These are phyloP conservation scores for Lentinula lateritia DNA, from an alignment of 768 basidiomycete genomes.

Conservation along the genomic window DNA sequence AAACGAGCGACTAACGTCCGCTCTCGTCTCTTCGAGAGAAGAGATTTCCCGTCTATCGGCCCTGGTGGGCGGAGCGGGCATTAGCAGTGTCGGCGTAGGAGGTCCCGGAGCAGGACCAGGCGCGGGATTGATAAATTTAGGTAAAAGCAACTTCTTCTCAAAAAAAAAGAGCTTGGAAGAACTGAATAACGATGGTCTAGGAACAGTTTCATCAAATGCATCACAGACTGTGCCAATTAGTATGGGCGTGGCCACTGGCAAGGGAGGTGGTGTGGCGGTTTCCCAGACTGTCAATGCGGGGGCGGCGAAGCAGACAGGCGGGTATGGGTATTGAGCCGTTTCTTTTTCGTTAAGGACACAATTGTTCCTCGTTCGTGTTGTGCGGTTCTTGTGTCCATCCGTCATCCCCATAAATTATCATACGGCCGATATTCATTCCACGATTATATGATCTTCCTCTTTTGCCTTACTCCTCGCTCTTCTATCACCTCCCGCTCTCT, in stretches of 20 bases:
- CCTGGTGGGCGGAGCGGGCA: constrained; percentile 61
- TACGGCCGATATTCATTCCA: too few relatives aligned
- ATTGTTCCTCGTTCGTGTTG: background rate
- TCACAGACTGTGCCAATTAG: background rate
- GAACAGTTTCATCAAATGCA: background rate
- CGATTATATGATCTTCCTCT: too few relatives aligned
- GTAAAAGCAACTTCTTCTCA: background rate
- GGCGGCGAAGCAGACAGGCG: background rate
- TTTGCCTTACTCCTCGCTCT: too few relatives aligned
- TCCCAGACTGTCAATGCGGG: background rate
- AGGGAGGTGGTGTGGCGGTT: background rate
- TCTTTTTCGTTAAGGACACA: background rate
- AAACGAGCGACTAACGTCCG: constrained; percentile 88
- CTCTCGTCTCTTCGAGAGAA: constrained; percentile 83
- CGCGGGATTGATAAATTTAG: background rate
- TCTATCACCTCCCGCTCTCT: too few relatives aligned
- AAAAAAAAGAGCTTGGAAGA: background rate
- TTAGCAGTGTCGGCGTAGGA: constrained; percentile 22
- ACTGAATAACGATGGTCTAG: background rate
- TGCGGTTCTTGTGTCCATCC: background rate
- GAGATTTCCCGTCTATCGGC: constrained; percentile 83
- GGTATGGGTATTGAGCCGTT: background rate
- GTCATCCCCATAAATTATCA: background rate
- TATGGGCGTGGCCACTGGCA: background rate
- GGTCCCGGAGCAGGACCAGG: constrained; percentile 7